phyloP scores from a whole-genome alignment of 768 basidiomycete genomes.

The Rhodocollybia butyracea region DNA sequence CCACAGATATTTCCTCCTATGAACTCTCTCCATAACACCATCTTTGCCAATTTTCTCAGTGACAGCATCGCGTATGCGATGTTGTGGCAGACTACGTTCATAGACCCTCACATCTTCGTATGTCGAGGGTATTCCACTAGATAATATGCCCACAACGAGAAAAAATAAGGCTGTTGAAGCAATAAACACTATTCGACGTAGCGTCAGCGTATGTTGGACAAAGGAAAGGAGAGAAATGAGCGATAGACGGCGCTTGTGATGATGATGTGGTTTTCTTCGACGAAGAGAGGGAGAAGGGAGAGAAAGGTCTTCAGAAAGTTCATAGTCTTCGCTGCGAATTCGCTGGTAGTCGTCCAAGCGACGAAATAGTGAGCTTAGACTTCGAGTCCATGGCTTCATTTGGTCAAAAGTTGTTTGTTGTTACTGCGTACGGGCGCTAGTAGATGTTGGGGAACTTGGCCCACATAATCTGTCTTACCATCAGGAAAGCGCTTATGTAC shows the following conservation, averaged over 20 bases:
- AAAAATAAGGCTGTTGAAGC: neutral
- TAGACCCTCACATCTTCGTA: conserved; percentile 2
- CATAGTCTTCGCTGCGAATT: conserved; percentile 1
- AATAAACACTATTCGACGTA: conserved; percentile 3
- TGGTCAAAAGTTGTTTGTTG: neutral
- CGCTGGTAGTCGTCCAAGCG: conserved; percentile 6
- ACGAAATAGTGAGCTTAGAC: conserved; percentile 2
- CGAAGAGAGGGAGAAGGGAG: neutral
- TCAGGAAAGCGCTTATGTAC: too few relatives aligned
- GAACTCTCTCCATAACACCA: conserved; percentile 5
- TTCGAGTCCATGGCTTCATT: conserved; percentile 3
- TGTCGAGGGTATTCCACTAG: conserved; percentile 1
- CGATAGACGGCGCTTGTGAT: conserved; percentile 1
- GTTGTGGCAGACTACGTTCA: conserved; percentile 1
- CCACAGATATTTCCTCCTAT: conserved; percentile 7
- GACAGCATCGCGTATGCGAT: neutral
- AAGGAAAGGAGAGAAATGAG: neutral
- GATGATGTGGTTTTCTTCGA: neutral
- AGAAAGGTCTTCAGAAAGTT: neutral
- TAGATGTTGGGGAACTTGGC: too few relatives aligned
- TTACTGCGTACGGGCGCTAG: too few relatives aligned
- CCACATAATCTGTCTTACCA: too few relatives aligned
- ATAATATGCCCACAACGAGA: neutral
- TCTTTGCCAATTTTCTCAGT: conserved; percentile 3
- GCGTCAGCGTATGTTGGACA: conserved; percentile 3